Conservation (phyloP, 306 rosid species). For the Lathyrus tuberosus region DNA sequence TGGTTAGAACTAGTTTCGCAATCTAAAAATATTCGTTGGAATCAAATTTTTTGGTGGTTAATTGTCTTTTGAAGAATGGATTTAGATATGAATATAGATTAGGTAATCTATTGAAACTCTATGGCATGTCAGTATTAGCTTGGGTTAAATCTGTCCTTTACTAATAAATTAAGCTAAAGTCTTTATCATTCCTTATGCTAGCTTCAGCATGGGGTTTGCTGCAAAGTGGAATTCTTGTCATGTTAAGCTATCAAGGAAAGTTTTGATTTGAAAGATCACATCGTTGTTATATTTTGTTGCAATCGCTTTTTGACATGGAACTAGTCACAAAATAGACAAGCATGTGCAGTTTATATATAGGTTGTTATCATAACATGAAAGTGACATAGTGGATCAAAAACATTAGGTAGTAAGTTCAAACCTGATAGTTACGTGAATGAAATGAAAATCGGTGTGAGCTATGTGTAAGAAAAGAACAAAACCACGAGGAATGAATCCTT, state of each 20-base stretch:
- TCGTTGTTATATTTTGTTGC: neutral
- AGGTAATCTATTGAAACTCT: neutral
- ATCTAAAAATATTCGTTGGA: conserved; percentile 15
- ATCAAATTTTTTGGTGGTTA: neutral
- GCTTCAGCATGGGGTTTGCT: neutral
- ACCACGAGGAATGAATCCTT: neutral
- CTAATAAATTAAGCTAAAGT: neutral
- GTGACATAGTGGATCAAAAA: neutral
- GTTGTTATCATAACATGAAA: neutral
- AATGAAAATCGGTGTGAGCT: neutral
- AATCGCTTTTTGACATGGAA: neutral
- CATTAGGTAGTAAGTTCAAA: neutral
- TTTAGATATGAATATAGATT: no score
- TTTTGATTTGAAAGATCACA: conserved; percentile 1
- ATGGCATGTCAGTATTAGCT: neutral
- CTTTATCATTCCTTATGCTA: neutral
- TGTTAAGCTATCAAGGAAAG: neutral
- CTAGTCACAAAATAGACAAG: neutral
- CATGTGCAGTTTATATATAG: neutral
- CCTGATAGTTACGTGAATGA: neutral
- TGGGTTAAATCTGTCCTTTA: neutral
- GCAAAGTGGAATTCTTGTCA: neutral
- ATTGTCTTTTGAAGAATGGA: conserved; percentile 20
- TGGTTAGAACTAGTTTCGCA: conserved; percentile 35
- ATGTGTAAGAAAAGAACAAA: neutral